These are phyloP conservation scores for Beauveria rudraprayagi DNA, from an alignment of 2,329 filamentous ascomycete genomes.

Conservation along the genomic window DNA sequence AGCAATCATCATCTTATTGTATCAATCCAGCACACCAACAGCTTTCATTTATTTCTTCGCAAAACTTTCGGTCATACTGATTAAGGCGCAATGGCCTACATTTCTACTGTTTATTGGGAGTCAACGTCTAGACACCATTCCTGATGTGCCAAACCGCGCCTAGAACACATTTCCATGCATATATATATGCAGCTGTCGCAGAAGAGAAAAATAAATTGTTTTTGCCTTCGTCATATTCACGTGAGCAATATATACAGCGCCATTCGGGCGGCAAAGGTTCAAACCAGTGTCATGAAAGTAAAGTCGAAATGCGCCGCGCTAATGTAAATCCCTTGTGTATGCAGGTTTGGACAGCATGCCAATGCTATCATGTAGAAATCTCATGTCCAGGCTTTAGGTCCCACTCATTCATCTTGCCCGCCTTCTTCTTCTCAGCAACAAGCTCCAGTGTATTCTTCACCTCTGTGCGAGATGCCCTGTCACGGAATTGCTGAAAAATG, in stretches of 20 bases:
- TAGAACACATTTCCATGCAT: too few species aligned
- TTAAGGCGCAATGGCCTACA: too few species aligned
- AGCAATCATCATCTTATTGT: not conserved
- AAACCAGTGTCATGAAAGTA: not conserved
- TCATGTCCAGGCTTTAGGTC: slow-evolving; percentile 31
- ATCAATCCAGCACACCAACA: too few species aligned
- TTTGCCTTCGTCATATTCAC: not conserved
- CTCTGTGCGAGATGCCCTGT: slow-evolving; percentile 29
- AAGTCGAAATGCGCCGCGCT: slow-evolving; percentile 9
- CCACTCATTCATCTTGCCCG: slow-evolving; percentile 31
- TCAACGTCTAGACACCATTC: too few species aligned
- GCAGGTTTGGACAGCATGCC: not conserved
- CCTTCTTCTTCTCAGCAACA: slow-evolving; percentile 32
- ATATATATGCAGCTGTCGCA: not conserved
- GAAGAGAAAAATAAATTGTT: not conserved
- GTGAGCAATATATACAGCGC: slow-evolving; percentile 8
- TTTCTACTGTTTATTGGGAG: too few species aligned
- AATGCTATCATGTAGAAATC: slow-evolving; percentile 19
- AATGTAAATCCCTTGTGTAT: slow-evolving; percentile 1
- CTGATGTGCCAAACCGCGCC: too few species aligned
- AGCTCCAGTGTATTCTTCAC: slow-evolving; percentile 35
- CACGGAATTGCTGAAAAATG: slow-evolving; percentile 31
- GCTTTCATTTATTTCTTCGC: too few species aligned
- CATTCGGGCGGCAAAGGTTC: not conserved
- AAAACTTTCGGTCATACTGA: too few species aligned